Evolutionary conservation across 345 rosid genomes (phyloP).

Genomic region (Leavenworthia alabamica): DNA sequence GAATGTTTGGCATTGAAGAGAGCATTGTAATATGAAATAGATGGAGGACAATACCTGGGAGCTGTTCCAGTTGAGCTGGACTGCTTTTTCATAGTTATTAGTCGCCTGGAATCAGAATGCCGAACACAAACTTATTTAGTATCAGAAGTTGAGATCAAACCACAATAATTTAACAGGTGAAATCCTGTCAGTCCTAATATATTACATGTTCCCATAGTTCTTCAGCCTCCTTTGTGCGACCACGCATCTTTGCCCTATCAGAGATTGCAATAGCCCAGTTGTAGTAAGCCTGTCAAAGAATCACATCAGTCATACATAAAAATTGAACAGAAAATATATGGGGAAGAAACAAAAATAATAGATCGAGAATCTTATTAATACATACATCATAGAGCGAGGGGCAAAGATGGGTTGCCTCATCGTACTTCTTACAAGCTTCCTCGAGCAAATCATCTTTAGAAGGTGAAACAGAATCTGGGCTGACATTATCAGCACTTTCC

Average conservation of each 20-base stretch:
- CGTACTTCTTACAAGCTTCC: constrained; percentile 96
- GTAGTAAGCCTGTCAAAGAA: constrained; percentile 77
- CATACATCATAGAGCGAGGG: constrained; percentile 96
- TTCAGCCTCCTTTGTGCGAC: constrained; percentile 99
- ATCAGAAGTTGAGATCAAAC: constrained; percentile 5
- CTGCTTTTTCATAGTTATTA: constrained; percentile 90
- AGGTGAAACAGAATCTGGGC: constrained; percentile 83
- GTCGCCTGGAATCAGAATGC: constrained; percentile 62
- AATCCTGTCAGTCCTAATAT: not conserved
- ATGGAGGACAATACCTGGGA: constrained; percentile 58
- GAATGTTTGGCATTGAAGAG: not conserved
- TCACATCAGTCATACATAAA: constrained; percentile 5
- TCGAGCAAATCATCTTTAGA: constrained; percentile 94
- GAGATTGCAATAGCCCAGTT: constrained; percentile 99
- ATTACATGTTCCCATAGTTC: constrained; percentile 92
- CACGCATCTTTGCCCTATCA: constrained; percentile 98
- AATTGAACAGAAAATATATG: not conserved
- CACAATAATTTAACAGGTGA: not conserved
- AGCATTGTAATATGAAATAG: constrained; percentile 1
- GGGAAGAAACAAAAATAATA: constrained; percentile 1
- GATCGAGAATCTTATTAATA: not conserved
- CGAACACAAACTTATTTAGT: not conserved
- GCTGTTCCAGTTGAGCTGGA: constrained; percentile 96
- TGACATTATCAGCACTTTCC: constrained; percentile 97
- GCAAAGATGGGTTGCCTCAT: constrained; percentile 85